Evolutionary conservation across 306 rosid genomes (phyloP).

Genomic region (Quercus berberidifolia): DNA sequence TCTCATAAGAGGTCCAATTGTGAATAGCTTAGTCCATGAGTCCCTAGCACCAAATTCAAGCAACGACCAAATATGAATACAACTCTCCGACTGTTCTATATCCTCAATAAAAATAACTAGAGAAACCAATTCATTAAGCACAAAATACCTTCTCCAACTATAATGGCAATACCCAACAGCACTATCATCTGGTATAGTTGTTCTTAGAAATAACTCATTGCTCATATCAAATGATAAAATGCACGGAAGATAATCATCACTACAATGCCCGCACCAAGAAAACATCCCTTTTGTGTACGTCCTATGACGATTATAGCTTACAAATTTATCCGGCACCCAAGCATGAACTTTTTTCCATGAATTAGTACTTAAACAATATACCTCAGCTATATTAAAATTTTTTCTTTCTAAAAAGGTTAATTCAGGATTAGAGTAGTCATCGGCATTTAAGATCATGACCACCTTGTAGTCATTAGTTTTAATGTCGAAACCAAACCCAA

Average conservation of each 20-base stretch:
- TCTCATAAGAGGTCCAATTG: background rate
- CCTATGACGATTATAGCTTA: background rate
- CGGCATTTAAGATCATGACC: background rate
- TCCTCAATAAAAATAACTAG: background rate
- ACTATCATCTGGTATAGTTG: background rate
- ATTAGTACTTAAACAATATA: background rate
- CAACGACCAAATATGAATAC: background rate
- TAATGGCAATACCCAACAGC: background rate
- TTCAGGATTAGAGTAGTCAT: background rate
- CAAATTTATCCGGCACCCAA: background rate
- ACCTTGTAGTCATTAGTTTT: background rate
- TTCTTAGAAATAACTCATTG: background rate
- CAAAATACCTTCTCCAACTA: background rate
- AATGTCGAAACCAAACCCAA: background rate
- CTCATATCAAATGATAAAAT: background rate
- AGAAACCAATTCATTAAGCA: background rate
- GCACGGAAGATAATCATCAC: background rate
- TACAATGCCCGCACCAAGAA: background rate
- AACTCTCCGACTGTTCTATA: too few relatives aligned
- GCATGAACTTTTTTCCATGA: background rate
- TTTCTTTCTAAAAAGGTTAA: too few relatives aligned
- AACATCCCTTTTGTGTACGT: background rate
- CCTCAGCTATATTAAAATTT: background rate
- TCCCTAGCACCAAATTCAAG: too few relatives aligned
- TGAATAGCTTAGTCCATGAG: too few relatives aligned